A percentile compares a stretch with the other conserved stretches of the same genome.
These are phyloP conservation scores for Stagonosporopsis cucurbitacearum DNA, from an alignment of 2,329 filamentous ascomycete genomes.

Conservation along the genomic window DNA sequence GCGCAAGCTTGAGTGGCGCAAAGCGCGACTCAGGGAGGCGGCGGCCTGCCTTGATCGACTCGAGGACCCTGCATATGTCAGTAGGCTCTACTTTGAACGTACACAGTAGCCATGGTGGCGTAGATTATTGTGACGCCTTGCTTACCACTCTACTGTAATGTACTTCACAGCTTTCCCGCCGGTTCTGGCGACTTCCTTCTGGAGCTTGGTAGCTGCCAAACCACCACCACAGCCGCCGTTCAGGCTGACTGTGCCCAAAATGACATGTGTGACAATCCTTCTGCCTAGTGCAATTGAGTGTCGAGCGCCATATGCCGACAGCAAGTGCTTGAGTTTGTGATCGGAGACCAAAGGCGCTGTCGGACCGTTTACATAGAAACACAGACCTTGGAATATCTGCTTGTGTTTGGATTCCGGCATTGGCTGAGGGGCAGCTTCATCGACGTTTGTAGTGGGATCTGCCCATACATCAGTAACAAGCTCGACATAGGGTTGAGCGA, in stretches of 20 bases:
- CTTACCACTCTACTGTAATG: constrained; percentile 77
- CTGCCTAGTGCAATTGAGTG: constrained; percentile 75
- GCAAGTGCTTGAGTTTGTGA: constrained; percentile 80
- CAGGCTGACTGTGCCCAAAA: constrained; percentile 63
- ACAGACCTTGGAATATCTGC: constrained; percentile 72
- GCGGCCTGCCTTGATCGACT: constrained; percentile 78
- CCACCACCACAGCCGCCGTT: constrained; percentile 71
- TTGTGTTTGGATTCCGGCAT: constrained; percentile 24
- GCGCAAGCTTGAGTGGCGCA: constrained; percentile 48
- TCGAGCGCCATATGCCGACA: constrained; percentile 75
- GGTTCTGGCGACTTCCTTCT: constrained; percentile 75
- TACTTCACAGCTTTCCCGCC: constrained; percentile 77
- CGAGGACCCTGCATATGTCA: constrained; percentile 69
- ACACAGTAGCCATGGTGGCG: neutral
- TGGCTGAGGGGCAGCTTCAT: neutral
- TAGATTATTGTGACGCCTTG: neutral
- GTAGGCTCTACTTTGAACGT: neutral
- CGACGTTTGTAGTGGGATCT: neutral
- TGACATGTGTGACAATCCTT: constrained; percentile 82
- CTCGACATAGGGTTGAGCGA: neutral
- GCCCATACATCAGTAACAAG: neutral
- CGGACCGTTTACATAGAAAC: constrained; percentile 86
- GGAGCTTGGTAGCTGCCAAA: constrained; percentile 77
- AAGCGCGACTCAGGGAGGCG: constrained; percentile 78
- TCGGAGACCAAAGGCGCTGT: constrained; percentile 83